These are phyloP conservation scores for Monilinia polystroma DNA, from an alignment of 2,329 filamentous ascomycete genomes.

Conservation along the genomic window DNA sequence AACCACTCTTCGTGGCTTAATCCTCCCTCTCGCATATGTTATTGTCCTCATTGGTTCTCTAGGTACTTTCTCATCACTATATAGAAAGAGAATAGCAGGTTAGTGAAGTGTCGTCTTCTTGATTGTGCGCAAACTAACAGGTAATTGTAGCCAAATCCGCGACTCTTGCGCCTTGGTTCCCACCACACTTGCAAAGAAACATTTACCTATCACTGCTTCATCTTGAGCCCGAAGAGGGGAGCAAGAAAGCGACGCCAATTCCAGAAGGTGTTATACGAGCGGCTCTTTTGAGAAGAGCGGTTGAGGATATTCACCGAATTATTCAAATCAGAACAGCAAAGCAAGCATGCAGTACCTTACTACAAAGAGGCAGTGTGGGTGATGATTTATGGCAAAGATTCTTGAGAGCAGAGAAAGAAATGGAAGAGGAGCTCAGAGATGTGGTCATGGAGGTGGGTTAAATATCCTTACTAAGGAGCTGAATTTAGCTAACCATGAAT, in stretches of 20 bases:
- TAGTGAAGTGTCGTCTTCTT: constrained; percentile 41
- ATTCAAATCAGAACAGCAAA: constrained; percentile 87
- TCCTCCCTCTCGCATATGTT: constrained; percentile 86
- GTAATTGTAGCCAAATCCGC: constrained; percentile 64
- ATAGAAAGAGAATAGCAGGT: constrained; percentile 88
- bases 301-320: constrained; percentile 90
- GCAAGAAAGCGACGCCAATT: constrained; percentile 60
- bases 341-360: constrained; percentile 75
- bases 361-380: constrained; percentile 89
- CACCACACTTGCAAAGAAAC: constrained; percentile 84
- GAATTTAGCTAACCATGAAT: constrained; percentile 30
- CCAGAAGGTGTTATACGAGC: constrained; percentile 86
- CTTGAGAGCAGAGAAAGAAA: constrained; percentile 89
- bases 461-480: background rate
- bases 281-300: constrained; percentile 81
- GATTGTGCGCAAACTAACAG: constrained; percentile 12
- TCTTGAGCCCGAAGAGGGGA: constrained; percentile 60
- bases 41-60: constrained; percentile 83
- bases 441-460: constrained; percentile 80
- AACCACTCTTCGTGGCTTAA: constrained; percentile 56
- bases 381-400: constrained; percentile 97
- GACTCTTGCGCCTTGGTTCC: constrained; percentile 92
- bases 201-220: constrained; percentile 92
- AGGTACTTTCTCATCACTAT: constrained; percentile 87
- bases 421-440: constrained; percentile 92